Conservation (phyloP, 73 alveolate genomes). For the Stentor roeselii region DNA sequence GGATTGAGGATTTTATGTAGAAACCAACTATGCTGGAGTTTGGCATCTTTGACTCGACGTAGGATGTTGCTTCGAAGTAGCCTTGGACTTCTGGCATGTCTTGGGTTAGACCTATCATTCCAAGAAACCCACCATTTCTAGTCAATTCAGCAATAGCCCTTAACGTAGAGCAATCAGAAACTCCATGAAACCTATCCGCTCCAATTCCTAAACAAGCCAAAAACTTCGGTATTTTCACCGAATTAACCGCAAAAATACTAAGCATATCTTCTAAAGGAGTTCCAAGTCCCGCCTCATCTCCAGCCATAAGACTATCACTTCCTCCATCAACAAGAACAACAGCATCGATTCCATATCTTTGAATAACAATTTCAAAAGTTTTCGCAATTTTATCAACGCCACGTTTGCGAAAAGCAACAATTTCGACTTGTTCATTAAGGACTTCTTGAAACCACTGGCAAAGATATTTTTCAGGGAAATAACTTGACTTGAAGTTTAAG, state of each 20-base stretch:
- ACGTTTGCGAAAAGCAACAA: neutral
- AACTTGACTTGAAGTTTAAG: neutral
- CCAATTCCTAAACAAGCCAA: slow-evolving; percentile 13
- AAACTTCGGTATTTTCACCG: neutral
- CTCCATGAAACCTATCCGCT: slow-evolving; percentile 21
- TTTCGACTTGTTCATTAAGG: neutral
- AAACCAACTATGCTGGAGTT: neutral
- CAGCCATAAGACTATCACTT: slow-evolving; percentile 24
- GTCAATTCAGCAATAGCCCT: slow-evolving; percentile 25
- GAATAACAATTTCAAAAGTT: neutral
- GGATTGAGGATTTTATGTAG: neutral
- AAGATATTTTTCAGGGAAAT: slow-evolving; percentile 4
- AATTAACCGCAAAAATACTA: neutral
- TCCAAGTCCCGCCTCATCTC: slow-evolving; percentile 21
- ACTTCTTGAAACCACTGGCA: slow-evolving; percentile 12
- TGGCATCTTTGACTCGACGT: neutral
- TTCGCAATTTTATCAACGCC: slow-evolving; percentile 18
- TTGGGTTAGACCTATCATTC: neutral
- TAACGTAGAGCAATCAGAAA: slow-evolving; percentile 14
- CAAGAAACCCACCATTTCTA: neutral
- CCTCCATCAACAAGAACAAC: slow-evolving; percentile 20
- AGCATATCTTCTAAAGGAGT: slow-evolving; percentile 11
- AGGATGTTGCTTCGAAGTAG: neutral
- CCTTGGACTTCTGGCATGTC: slow-evolving; percentile 22
- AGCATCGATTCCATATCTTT: neutral